Conservation (phyloP, 1,139 yeast genomes). For the Candida sp. region DNA sequence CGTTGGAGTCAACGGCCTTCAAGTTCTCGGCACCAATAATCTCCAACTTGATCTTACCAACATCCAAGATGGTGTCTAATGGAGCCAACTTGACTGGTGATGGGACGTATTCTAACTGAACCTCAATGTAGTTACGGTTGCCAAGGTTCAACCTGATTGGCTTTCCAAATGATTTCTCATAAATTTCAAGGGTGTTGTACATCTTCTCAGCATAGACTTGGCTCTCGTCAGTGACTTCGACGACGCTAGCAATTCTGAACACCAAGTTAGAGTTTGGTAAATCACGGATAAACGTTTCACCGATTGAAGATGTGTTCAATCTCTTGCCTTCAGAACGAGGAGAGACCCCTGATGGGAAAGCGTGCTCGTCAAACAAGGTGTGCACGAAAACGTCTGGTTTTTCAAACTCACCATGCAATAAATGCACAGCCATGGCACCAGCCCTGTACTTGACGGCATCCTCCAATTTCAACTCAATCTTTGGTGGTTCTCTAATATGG, state of each 20-base stretch:
- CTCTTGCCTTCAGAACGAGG: conserved; percentile 42
- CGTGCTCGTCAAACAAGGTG: conserved; percentile 65
- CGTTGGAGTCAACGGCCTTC: conserved; percentile 66
- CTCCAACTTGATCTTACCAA: conserved; percentile 63
- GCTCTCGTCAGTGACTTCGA: conserved; percentile 47
- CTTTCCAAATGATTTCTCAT: conserved; percentile 49
- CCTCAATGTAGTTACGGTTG: conserved; percentile 43
- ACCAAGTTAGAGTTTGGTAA: conserved; percentile 61
- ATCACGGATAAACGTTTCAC: conserved; percentile 70
- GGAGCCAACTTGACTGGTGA: conserved; percentile 56
- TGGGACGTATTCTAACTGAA: conserved; percentile 66
- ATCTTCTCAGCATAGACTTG: conserved; percentile 55
- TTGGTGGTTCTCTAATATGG: conserved; percentile 45
- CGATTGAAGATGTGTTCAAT: conserved; percentile 46
- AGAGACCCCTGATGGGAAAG: conserved; percentile 61
- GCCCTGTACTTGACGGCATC: conserved; percentile 59
- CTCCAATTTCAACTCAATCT: conserved; percentile 54
- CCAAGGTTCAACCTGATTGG: conserved; percentile 52
- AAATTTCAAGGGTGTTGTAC: conserved; percentile 55
- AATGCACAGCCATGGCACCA: conserved; percentile 62
- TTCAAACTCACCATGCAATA: conserved; percentile 52
- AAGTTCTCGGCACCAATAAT: conserved; percentile 58
- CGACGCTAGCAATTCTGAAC: conserved; percentile 58
- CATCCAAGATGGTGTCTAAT: conserved; percentile 66
- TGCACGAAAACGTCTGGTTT: conserved; percentile 58